phyloP scores from a whole-genome alignment of 176 grass and related monocot species.

The Raddia distichophylla region DNA sequence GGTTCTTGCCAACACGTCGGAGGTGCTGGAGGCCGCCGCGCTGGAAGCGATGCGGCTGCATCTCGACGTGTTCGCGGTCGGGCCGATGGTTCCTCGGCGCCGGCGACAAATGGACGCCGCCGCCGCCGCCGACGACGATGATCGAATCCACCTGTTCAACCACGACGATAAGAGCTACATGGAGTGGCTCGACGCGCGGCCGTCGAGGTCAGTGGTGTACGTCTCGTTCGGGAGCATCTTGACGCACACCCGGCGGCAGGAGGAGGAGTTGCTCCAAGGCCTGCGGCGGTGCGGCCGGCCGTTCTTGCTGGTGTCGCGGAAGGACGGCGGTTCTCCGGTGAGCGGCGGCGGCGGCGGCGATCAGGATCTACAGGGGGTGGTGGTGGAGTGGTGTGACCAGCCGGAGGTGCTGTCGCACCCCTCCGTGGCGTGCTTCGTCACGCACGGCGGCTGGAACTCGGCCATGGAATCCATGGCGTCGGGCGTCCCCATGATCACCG shows the following conservation, averaged over 20 bases:
- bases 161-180: conserved; percentile 42
- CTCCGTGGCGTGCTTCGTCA: not conserved
- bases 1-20: conserved; percentile 42
- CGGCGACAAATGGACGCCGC: not conserved
- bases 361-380: conserved; percentile 26
- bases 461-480: conserved; percentile 51
- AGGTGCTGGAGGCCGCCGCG: conserved; percentile 34
- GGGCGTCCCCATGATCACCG: conserved; percentile 40
- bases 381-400: conserved; percentile 63
- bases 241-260: conserved; percentile 30
- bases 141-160: conserved; percentile 11
- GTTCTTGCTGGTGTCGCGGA: conserved; percentile 54
- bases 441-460: no score
- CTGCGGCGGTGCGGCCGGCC: conserved; percentile 32
- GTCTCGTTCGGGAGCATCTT: conserved; percentile 67
- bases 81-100: conserved; percentile 17
- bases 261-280: conserved; percentile 44
- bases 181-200: conserved; percentile 47
- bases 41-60: conserved; percentile 1
- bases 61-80: conserved; percentile 27
- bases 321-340: not conserved
- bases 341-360: not conserved
- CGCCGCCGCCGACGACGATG: no score
- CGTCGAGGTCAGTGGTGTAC: conserved; percentile 51
- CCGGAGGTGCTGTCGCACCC: conserved; percentile 51